Evolutionary conservation across 2,329 filamentous ascomycete species (phyloP).

Genomic region (Pseudogymnoascus sp.): DNA sequence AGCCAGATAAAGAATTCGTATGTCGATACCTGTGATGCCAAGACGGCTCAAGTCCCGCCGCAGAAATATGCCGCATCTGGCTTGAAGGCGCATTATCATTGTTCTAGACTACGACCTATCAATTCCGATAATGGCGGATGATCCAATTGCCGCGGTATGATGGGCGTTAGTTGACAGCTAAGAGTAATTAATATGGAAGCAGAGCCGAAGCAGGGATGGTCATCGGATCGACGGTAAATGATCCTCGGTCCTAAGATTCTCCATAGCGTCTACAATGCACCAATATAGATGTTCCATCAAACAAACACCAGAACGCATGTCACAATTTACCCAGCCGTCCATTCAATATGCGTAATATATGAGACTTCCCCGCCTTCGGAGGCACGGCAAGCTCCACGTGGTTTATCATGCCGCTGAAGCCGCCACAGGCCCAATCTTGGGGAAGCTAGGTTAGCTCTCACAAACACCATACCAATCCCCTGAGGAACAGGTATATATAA

Average conservation of each 20-base stretch:
- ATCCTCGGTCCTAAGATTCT: slow-evolving; percentile 7
- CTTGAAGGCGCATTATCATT: neutral
- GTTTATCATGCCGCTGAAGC: neutral
- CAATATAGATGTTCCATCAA: slow-evolving; percentile 10
- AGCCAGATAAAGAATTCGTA: neutral
- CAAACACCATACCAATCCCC: neutral
- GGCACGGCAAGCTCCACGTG: neutral
- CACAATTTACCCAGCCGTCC: neutral
- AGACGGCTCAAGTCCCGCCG: neutral
- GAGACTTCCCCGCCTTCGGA: neutral
- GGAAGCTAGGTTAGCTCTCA: neutral
- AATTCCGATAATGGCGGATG: neutral
- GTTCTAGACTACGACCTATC: neutral
- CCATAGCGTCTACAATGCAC: neutral
- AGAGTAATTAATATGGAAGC: slow-evolving; percentile 3
- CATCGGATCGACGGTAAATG: slow-evolving; percentile 8
- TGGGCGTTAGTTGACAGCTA: neutral
- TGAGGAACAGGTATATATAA: neutral
- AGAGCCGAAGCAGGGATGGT: neutral
- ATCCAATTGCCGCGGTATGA: neutral
- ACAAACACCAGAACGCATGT: neutral
- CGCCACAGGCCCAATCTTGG: neutral
- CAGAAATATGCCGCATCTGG: neutral
- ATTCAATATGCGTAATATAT: slow-evolving; percentile 1
- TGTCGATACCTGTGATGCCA: neutral